Percentiles rank a stretch among this genome's conserved stretches.
Conservation (phyloP, 371 early-diverging fungal genomes). For the Sporodiniella umbellata region DNA sequence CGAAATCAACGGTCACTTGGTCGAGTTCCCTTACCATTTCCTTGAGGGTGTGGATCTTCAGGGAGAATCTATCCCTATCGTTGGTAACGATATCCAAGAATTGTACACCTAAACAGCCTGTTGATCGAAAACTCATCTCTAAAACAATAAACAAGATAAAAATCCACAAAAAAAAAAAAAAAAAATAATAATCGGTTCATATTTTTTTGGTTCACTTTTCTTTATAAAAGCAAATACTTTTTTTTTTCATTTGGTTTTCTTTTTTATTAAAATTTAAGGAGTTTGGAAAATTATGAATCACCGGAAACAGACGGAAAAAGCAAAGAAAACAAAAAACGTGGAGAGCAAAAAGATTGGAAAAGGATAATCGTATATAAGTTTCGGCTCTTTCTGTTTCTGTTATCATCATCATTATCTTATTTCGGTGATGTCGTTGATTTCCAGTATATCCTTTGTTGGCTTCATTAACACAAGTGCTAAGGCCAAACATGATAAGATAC, state of each 20-base stretch:
- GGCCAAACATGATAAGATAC: constrained; percentile 28
- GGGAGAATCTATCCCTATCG: constrained; percentile 41
- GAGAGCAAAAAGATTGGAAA: neutral
- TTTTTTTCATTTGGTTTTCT: neutral
- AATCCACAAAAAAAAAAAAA: too few relatives aligned
- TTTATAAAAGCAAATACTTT: neutral
- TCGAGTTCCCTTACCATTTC: constrained; percentile 76
- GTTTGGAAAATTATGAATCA: constrained; percentile 23
- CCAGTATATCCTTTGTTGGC: constrained; percentile 25
- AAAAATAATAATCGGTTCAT: too few relatives aligned
- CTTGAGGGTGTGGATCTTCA: constrained; percentile 56
- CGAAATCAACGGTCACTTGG: constrained; percentile 63
- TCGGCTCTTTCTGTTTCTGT: constrained; percentile 5
- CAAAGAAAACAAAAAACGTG: constrained; percentile 1
- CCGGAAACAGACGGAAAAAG: constrained; percentile 27
- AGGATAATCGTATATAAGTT: neutral
- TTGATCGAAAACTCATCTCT: neutral
- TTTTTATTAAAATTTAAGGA: neutral
- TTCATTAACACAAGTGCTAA: constrained; percentile 22
- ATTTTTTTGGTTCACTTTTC: too few relatives aligned
- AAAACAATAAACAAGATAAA: neutral
- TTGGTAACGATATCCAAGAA: constrained; percentile 36
- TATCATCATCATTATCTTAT: neutral
- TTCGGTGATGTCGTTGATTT: constrained; percentile 23
- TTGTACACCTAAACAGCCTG: constrained; percentile 38